A percentile compares a stretch with the other conserved stretches of the same genome.
Evolutionary conservation across 1,284 basidiomycete genomes (phyloP).

Genomic region (Paramarasmius palmivorus): DNA sequence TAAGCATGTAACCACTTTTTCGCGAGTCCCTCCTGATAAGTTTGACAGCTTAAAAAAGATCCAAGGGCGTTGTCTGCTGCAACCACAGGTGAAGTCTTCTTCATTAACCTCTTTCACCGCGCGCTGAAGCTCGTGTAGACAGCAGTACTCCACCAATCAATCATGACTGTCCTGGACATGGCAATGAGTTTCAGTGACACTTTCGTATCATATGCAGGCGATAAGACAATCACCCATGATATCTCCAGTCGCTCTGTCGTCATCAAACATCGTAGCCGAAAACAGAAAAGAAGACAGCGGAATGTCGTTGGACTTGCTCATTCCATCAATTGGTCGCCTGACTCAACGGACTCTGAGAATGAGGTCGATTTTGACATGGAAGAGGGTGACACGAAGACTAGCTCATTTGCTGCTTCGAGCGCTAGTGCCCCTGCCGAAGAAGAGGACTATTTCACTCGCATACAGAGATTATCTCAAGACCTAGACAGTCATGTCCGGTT

Average conservation of each 20-base stretch:
- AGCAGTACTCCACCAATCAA: conserved; percentile 58
- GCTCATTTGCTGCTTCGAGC: conserved; percentile 47
- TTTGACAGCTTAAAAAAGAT: conserved; percentile 60
- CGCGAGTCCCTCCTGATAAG: conserved; percentile 8
- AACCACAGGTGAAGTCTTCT: conserved; percentile 52
- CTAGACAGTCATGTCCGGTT: conserved; percentile 72
- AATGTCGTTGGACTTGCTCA: conserved; percentile 66
- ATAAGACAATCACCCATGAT: conserved; percentile 56
- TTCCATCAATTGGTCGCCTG: conserved; percentile 31
- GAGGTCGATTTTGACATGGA: conserved; percentile 34
- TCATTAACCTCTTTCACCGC: background rate
- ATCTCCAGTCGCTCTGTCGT: conserved; percentile 57
- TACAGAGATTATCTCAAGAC: conserved; percentile 67
- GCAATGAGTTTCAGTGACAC: conserved; percentile 65
- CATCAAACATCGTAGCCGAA: conserved; percentile 59
- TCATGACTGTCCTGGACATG: conserved; percentile 75
- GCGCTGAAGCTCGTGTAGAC: conserved; percentile 42
- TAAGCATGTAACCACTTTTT: conserved; percentile 36
- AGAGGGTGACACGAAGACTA: conserved; percentile 19
- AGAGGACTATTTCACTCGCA: conserved; percentile 44
- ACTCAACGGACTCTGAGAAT: conserved; percentile 46
- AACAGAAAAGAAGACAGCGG: conserved; percentile 48
- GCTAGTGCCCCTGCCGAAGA: conserved; percentile 39
- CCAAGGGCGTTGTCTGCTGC: conserved; percentile 66
- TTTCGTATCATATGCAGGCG: conserved; percentile 61